Percentiles rank a stretch among this genome's conserved stretches.
phyloP scores from a whole-genome alignment of 257 asterid genomes.

The Gardenia jasminoides region DNA sequence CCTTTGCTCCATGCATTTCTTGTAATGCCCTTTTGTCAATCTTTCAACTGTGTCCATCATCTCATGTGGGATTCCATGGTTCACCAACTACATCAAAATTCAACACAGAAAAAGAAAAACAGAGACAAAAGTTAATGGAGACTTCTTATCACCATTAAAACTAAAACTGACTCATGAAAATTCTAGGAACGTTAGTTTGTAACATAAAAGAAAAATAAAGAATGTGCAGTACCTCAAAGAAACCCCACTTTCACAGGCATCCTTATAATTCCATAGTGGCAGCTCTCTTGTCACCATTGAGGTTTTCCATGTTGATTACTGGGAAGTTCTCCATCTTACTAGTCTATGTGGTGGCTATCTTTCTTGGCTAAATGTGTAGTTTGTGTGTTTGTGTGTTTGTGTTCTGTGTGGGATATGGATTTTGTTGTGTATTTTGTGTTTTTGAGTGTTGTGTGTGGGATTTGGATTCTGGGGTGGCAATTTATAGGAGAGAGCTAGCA shows the following conservation, averaged over 20 bases:
- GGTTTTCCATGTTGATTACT: constrained; percentile 21
- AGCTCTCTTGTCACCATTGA: constrained; percentile 14
- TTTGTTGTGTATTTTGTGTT: neutral
- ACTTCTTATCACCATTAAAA: too few species aligned
- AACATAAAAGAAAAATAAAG: neutral
- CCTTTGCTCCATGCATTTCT: constrained; percentile 42
- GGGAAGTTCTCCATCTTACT: constrained; percentile 21
- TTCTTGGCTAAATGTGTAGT: neutral
- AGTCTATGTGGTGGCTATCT: neutral
- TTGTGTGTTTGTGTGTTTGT: neutral
- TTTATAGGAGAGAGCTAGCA: constrained; percentile 9
- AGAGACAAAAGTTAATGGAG: too few species aligned
- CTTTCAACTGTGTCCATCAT: constrained; percentile 58
- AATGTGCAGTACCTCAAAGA: constrained; percentile 23
- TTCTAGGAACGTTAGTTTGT: too few species aligned
- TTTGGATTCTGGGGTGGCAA: neutral
- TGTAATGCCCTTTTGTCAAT: constrained; percentile 58
- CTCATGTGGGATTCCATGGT: constrained; percentile 63
- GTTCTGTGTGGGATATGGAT: neutral
- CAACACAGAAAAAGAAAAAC: neutral
- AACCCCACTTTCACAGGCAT: constrained; percentile 34
- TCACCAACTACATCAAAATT: constrained; percentile 36
- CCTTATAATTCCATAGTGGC: constrained; percentile 10
- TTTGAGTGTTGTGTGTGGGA: neutral
- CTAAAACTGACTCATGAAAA: too few species aligned